Evolutionary conservation across 176 grass and related monocot species (phyloP).

Genomic region (Triticum aestivum): DNA sequence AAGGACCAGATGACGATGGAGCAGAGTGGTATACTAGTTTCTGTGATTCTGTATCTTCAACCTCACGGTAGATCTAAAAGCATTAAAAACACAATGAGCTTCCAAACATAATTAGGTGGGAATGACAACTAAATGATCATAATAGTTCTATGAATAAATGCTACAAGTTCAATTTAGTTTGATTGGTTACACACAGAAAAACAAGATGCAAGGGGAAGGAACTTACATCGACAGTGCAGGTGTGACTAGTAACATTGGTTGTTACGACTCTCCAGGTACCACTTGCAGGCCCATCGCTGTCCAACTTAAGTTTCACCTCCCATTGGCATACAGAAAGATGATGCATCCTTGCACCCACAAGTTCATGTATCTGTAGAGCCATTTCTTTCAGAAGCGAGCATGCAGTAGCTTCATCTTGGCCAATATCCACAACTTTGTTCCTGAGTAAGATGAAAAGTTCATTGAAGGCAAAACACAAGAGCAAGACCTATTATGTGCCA

Average conservation of each 20-base stretch:
- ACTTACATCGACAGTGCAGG: conserved; percentile 94
- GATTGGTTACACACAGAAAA: not conserved
- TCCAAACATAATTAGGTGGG: conserved; percentile 24
- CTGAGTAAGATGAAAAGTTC: conserved; percentile 43
- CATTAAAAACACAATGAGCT: conserved; percentile 10
- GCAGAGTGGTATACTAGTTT: conserved; percentile 77
- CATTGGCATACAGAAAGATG: conserved; percentile 95
- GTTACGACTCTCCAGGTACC: conserved; percentile 91
- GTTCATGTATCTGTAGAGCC: conserved; percentile 87
- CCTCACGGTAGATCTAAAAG: conserved; percentile 81
- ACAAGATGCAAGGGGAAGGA: not conserved
- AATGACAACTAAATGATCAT: not conserved
- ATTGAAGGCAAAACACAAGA: not conserved
- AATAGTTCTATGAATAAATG: not conserved
- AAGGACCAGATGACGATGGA: conserved; percentile 36
- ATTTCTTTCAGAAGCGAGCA: conserved; percentile 81
- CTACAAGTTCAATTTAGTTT: not conserved
- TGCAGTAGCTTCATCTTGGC: conserved; percentile 67
- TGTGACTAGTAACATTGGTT: conserved; percentile 91
- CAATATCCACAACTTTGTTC: conserved; percentile 60
- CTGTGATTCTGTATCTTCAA: conserved; percentile 62
- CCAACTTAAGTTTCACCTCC: conserved; percentile 88
- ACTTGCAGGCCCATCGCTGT: conserved; percentile 60
- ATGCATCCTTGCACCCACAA: conserved; percentile 89
- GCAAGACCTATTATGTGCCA: not conserved